Evolutionary conservation across 139 green algal genomes (phyloP), one percentile per base, ranked within the genome.

Genomic region (Ettlia oleoabundans): DNA sequence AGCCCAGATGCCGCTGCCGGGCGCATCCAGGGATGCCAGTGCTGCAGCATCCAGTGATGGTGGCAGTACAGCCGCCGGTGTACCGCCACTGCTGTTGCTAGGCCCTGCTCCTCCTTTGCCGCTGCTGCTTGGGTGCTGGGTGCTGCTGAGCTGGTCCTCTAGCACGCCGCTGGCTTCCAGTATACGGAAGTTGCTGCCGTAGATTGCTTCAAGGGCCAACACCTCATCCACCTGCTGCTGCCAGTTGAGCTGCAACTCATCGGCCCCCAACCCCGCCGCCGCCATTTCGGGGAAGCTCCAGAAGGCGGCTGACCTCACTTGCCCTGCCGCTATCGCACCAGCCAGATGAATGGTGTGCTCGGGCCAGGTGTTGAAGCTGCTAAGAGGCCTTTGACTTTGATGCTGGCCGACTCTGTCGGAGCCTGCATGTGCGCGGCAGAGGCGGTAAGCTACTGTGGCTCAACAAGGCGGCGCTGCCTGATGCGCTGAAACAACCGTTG

Each of bases 141-240:
- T n/a, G n/a, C n/a, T n/a, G n/a, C n/a, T n/a, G n/a, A n/a, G n/a
- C n/a, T n/a, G n/a, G n/a, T n/a, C n/a, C n/a, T n/a, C n/a, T n/a
- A n/a, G 35, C 18, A 51, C 37, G 4, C 51, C 67, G 7, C 13
- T 61, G 7, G n/a, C 68, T 28, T 41, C 80, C n/a, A 75, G 28
- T 18, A 89, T 84, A 66, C 82, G 86, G 71, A 93, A 93, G 68
- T 92, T 85, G 2, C 88, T 80, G 33, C 78, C 90, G 40, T 85
- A 90, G 9, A 94, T 94, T 21, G 90, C 85, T 8, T 85, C 83
- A 37, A 95, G 84, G 4, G 91, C 91, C 37, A 90, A 38, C 65
- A 95, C 64, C 81, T 95, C 92, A 42, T 95, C 92, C n/a, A 93
- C 30, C 78, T 93, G 86, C 72, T 84, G 35, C 70, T 91, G 81